Evolutionary conservation across 768 basidiomycete genomes (phyloP).

Genomic region (Pleurotus pulmonarius): DNA sequence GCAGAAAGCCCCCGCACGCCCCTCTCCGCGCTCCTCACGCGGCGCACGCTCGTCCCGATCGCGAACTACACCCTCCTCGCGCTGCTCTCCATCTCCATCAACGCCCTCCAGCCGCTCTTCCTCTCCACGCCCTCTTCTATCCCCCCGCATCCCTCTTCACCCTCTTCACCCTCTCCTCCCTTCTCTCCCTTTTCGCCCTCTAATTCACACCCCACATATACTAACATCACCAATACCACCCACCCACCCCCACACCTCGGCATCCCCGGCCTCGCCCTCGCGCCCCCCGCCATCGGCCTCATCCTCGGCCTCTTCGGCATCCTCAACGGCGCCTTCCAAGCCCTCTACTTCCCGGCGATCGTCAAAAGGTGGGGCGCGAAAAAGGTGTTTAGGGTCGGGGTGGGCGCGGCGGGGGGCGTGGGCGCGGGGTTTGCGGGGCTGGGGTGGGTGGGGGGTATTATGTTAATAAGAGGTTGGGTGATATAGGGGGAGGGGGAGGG

Average conservation of each 20-base stretch:
- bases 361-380: constrained; percentile 32
- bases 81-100: constrained; percentile 37
- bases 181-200: too few species aligned
- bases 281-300: constrained; percentile 37
- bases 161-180: too few species aligned
- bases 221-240: too few species aligned
- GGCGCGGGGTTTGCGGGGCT: too few species aligned
- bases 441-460: too few species aligned
- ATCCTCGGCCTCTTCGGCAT: constrained; percentile 33
- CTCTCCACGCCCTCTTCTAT: constrained; percentile 30
- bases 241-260: constrained; percentile 12
- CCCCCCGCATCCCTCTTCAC: too few species aligned
- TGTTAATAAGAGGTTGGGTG: too few species aligned
- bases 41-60: constrained; percentile 38
- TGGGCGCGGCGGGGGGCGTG: constrained; percentile 9
- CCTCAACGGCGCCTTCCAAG: constrained; percentile 33
- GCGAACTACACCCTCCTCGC: constrained; percentile 37
- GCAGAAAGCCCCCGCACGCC: constrained; percentile 15
- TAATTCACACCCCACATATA: too few species aligned
- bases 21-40: constrained; percentile 24
- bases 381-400: constrained; percentile 26
- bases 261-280: constrained; percentile 38
- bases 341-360: constrained; percentile 26
- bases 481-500: too few species aligned
- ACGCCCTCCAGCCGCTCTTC: constrained; percentile 41